A percentile compares a stretch with the other conserved stretches of the same genome.
phyloP scores from a whole-genome alignment of 179 eudicot genomes.

The Corrigiola litoralis region DNA sequence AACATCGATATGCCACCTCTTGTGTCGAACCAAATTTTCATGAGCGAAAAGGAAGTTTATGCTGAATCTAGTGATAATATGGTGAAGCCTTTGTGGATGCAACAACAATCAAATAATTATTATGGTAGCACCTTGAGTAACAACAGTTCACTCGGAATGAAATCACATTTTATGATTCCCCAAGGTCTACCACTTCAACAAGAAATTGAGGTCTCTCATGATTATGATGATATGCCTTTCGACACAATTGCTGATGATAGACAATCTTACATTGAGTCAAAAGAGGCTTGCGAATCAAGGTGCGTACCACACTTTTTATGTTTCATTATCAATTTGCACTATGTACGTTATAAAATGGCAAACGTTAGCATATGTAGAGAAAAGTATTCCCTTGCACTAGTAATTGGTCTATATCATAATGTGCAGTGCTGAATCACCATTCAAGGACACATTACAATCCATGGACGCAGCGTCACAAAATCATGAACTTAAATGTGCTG shows the following conservation, averaged over 20 bases:
- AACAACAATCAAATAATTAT: conserved; percentile 13
- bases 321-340: neutral
- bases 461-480: conserved; percentile 34
- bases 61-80: conserved; percentile 37
- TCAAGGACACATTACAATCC: conserved; percentile 41
- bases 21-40: neutral
- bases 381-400: neutral
- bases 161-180: conserved; percentile 1
- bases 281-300: conserved; percentile 59
- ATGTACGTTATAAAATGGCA: neutral
- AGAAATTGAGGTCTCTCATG: conserved; percentile 37
- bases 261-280: conserved; percentile 45
- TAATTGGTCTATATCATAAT: neutral
- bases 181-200: conserved; percentile 33
- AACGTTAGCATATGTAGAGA: neutral
- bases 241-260: conserved; percentile 49
- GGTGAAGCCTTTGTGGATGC: conserved; percentile 35
- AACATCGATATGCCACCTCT: neutral
- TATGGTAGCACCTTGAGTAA: neutral
- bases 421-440: conserved; percentile 46
- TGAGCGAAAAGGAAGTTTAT: conserved; percentile 12
- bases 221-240: conserved; percentile 47
- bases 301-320: neutral
- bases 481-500: conserved; percentile 52
- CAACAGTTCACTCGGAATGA: neutral